Evolutionary conservation across 2,329 filamentous ascomycete genomes (phyloP), one percentile per base, ranked within the genome.

Genomic region (Podosphaera xanthii): DNA sequence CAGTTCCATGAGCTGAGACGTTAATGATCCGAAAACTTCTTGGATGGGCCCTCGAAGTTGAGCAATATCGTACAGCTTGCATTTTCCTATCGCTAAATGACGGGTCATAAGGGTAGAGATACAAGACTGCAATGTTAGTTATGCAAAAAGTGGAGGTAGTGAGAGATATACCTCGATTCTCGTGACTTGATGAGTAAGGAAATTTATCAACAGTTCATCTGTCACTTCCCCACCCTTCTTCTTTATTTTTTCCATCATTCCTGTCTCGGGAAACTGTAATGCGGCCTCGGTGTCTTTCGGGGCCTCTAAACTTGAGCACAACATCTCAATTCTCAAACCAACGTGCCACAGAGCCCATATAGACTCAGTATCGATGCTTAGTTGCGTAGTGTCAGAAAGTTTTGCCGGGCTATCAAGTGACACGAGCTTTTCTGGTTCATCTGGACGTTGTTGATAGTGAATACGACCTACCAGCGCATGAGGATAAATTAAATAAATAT

Each of bases 401-500:
- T 80, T 77, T 0, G 82, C 81, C 10, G 80, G 81, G 63, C 66
- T 63, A 59, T 67, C 66, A 1, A 58, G 53, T 31, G 71, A 71
- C 62, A 75, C 76, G 62, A 80, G 76, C 61, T 68, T 65, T 5
- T 67, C 64, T 2, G 57, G 63, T 33, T 68, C 62, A 0, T 60
- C 61, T 3, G 67, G 55, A 12, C 65, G 61, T 52, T 67, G 68
- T 59, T 90, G 86, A 44, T 83, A 78, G 12, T 84, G 79, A 61
- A 89, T 83, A 61, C 92, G 84, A 46, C 87, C 88, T 10, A 86
- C 82, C 38, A 98, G 79, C 0, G 85, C 81, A 69, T 95, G 89
- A 2, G 92, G 91, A 69, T 96, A 98, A 70, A 98, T 86, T 60
- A 94, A 83, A 72, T 95, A 97, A 65, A 98, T 84, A 61, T 89